phyloP scores from a whole-genome alignment of 1,284 basidiomycete genomes.

The Boletus subluridellus region DNA sequence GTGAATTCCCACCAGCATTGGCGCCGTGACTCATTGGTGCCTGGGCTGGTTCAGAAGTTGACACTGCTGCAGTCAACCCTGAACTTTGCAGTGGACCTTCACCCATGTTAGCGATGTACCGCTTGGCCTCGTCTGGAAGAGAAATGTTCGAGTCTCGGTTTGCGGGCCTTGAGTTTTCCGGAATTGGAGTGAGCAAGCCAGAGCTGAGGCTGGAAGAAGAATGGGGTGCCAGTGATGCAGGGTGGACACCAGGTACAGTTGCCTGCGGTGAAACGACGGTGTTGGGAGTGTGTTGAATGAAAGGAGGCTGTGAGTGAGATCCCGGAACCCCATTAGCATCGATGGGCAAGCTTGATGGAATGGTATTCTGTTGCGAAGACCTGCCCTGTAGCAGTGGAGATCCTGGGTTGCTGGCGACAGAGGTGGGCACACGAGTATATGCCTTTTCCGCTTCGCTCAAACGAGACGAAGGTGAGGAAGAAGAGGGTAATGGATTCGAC shows the following conservation, averaged over 20 bases:
- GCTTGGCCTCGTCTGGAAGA: conserved; percentile 68
- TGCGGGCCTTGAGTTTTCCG: conserved; percentile 28
- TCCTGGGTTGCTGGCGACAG: not conserved
- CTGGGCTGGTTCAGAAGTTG: not conserved
- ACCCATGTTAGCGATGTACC: conserved; percentile 63
- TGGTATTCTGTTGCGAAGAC: conserved; percentile 13
- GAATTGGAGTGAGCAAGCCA: conserved; percentile 27
- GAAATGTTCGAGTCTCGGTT: conserved; percentile 61
- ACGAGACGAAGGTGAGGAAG: conserved; percentile 8
- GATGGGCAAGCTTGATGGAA: not conserved
- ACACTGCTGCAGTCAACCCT: not conserved
- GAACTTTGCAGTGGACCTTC: conserved; percentile 63
- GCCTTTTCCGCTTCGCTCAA: conserved; percentile 13
- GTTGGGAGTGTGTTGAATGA: conserved; percentile 3
- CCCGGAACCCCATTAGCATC: conserved; percentile 1
- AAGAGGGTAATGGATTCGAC: conserved; percentile 30
- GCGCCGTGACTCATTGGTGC: not conserved
- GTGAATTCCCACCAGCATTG: not conserved
- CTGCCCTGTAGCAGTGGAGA: conserved; percentile 2
- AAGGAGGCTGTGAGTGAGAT: conserved; percentile 8
- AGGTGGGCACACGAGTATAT: not conserved
- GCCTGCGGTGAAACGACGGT: conserved; percentile 7
- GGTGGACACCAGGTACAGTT: conserved; percentile 7
- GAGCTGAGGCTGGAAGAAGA: conserved; percentile 26
- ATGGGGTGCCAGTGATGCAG: conserved; percentile 21